Evolutionary conservation across 2,329 filamentous ascomycete species (phyloP).

Genomic region (Pseudopithomyces maydicus): DNA sequence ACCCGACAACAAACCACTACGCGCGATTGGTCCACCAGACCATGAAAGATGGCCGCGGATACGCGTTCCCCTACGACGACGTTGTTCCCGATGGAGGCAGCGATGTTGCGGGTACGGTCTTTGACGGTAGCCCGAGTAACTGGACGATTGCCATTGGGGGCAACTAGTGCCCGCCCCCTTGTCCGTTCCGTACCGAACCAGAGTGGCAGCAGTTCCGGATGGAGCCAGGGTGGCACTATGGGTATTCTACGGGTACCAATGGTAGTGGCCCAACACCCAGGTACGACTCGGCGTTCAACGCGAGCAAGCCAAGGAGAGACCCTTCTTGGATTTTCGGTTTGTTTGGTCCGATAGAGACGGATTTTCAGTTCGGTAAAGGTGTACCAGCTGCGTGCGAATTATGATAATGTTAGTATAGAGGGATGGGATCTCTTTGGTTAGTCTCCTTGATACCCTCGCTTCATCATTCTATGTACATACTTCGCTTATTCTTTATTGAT

Average conservation of each 20-base stretch:
- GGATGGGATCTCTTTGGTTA: background rate
- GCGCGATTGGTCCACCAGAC: slow-evolving; percentile 64
- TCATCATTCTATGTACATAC: background rate
- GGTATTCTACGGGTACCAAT: background rate
- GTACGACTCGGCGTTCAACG: background rate
- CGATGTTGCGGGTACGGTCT: slow-evolving; percentile 61
- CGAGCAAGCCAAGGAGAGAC: background rate
- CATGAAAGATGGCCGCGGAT: slow-evolving; percentile 65
- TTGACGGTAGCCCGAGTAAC: slow-evolving; percentile 51
- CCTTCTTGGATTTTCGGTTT: background rate
- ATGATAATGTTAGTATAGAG: background rate
- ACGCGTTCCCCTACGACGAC: slow-evolving; percentile 72
- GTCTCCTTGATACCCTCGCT: slow-evolving; percentile 1
- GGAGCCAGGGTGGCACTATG: background rate
- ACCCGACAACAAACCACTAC: slow-evolving; percentile 60
- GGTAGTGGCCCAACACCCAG: background rate
- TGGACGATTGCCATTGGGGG: slow-evolving; percentile 57
- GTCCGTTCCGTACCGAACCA: background rate
- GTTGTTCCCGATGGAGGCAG: slow-evolving; percentile 62
- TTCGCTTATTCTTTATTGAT: background rate
- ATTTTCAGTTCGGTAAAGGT: background rate
- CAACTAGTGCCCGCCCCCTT: slow-evolving; percentile 17
- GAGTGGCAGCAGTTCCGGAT: background rate
- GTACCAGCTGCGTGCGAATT: background rate
- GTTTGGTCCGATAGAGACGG: background rate